phyloP scores from a whole-genome alignment of 495 filamentous ascomycete genomes.

The Cladorrhinum samala region DNA sequence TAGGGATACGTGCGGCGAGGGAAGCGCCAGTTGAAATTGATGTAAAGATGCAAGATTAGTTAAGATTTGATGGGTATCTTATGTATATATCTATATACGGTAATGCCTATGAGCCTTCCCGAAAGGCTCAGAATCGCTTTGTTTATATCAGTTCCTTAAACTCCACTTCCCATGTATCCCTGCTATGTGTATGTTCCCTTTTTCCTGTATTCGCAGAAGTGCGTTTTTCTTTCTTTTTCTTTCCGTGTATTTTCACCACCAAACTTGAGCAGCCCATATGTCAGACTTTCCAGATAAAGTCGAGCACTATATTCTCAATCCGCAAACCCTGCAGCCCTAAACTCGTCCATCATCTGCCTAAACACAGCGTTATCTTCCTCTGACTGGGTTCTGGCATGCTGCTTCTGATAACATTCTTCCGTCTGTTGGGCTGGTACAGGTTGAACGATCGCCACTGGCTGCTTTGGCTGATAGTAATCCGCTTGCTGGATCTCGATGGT shows the following conservation, averaged over 20 bases:
- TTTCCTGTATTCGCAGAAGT: slow-evolving; percentile 8
- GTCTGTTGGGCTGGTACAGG: not conserved
- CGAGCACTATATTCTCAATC: not conserved
- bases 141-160: no score
- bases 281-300: no score
- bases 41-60: no score
- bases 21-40: no score
- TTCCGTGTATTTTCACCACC: no score
- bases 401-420: not conserved
- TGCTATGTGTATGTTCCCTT: not conserved
- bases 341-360: slow-evolving; percentile 14
- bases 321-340: slow-evolving; percentile 13
- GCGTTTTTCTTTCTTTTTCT: no score
- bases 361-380: slow-evolving; percentile 7
- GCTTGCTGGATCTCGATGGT: not conserved
- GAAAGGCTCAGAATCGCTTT: no score
- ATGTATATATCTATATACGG: not conserved
- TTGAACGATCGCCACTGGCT: not conserved
- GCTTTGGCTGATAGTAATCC: not conserved
- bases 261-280: no score
- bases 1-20: no score
- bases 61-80: not conserved
- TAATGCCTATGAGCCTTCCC: no score
- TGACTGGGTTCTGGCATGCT: not conserved
- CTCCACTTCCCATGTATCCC: not conserved